Base-by-base conservation (phyloP, 164 flowering plant species). In the Chloranthus sessilifolius region DNA sequence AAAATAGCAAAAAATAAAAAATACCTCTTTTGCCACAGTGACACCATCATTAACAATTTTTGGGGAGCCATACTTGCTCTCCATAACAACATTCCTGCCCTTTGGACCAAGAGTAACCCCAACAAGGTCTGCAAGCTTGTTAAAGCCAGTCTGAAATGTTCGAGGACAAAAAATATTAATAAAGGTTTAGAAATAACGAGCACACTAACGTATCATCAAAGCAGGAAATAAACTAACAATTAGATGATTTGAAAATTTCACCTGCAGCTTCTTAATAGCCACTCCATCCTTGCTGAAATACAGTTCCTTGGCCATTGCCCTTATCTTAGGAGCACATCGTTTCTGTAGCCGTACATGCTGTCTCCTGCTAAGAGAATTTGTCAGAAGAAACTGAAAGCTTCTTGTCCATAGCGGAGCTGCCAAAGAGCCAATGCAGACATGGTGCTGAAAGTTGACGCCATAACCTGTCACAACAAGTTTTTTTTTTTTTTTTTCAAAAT, bases 61-160 rank as follows among this genome's bases (percentile, higher is more conserved):
- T 2, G 99, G 99, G 37, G 99, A 80, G 19, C 99, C 99, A 58
- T 89, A 94, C 68, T 89, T 89, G 92, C 96, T 94, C 70, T 89
- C 99, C 4, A 89, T 65, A 29, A 94, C 99, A 44, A 94, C 99
- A 67, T 94, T 94, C 54, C 99, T 74, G 16, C 99, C 99, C 54
- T 94, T 89, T 0, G 99, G 99, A 43, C 99, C 99, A 63, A 94
- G 96, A 12, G 99, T 94, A 23, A 94, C 97, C 39, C 97, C 97
- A 50, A 94, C 99, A 17, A 89, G 69, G 61, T 94, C 99, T 15
- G 99, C 96, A 58, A 94, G 97, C 72, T 89, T 89, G 79, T 94
- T 94, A 6, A 94, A 97, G 47, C 98, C 98, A 62, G 15, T 70
- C 98, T 90, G 56, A 31, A 55, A 62, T 0, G n/a, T n/a, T n/a